These are phyloP conservation scores for Rosa rugosa DNA, from an alignment of 306 rosid species.

Conservation along the genomic window DNA sequence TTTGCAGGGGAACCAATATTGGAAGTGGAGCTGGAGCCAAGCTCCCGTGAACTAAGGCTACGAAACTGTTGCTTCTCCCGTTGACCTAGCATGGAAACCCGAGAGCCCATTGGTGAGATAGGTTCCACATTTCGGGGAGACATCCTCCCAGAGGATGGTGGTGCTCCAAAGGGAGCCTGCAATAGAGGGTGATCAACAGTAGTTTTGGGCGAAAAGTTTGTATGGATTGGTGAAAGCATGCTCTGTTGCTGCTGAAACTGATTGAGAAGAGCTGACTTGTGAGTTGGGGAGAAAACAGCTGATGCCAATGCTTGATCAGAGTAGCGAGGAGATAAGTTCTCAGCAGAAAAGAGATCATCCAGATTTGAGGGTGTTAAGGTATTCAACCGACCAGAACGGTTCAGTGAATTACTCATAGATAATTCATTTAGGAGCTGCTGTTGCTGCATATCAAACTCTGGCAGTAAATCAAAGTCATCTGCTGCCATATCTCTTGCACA, in stretches of 20 bases:
- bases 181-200: constrained; percentile 63
- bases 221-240: constrained; percentile 78
- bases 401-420: constrained; percentile 56
- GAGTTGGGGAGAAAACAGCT: constrained; percentile 80
- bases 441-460: constrained; percentile 76
- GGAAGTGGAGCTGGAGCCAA: constrained; percentile 62
- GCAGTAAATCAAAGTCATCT: constrained; percentile 63
- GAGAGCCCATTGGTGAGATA: constrained; percentile 74
- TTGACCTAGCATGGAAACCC: constrained; percentile 76
- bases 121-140: constrained; percentile 85
- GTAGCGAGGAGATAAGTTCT: constrained; percentile 80
- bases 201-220: constrained; percentile 67
- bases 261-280: constrained; percentile 76
- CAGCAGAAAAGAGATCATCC: constrained; percentile 86
- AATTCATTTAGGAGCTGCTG: constrained; percentile 76
- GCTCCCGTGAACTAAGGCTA: constrained; percentile 91
- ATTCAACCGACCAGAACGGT: constrained; percentile 76
- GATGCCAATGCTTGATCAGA: constrained; percentile 69
- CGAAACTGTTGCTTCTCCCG: constrained; percentile 86
- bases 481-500: constrained; percentile 73
- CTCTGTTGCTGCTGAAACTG: constrained; percentile 94
- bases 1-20: constrained; percentile 48
- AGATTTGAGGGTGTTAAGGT: constrained; percentile 77
- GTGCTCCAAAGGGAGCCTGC: constrained; percentile 74
- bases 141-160: constrained; percentile 81